These are phyloP conservation scores for Hericium alpestre DNA, from an alignment of 768 basidiomycete genomes.

Conservation along the genomic window DNA sequence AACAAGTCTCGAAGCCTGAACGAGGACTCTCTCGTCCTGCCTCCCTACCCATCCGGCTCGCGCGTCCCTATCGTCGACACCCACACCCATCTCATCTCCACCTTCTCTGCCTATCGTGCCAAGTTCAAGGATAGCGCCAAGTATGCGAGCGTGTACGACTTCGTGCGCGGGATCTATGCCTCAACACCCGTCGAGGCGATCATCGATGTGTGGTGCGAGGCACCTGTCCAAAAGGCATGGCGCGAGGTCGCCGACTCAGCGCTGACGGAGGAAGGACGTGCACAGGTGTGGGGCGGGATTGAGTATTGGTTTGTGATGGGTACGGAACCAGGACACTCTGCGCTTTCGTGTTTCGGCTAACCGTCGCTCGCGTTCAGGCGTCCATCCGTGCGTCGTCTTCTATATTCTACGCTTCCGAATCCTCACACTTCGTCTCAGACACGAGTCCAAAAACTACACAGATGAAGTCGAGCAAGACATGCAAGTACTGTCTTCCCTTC, in stretches of 20 bases:
- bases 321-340: slow-evolving; percentile 13
- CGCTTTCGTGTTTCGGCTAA: neutral
- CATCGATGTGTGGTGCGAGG: slow-evolving; percentile 87
- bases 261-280: slow-evolving; percentile 35
- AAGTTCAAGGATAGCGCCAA: slow-evolving; percentile 48
- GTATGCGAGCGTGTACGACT: slow-evolving; percentile 51
- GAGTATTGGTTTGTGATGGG: slow-evolving; percentile 83
- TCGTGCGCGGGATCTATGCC: slow-evolving; percentile 51
- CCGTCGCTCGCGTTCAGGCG: slow-evolving; percentile 30
- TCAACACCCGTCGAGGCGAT: slow-evolving; percentile 51
- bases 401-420: neutral
- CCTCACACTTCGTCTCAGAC: slow-evolving; percentile 28
- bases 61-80: slow-evolving; percentile 60
- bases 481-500: slow-evolving; percentile 26
- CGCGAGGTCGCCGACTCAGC: slow-evolving; percentile 67
- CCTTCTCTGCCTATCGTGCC: slow-evolving; percentile 48
- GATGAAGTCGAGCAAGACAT: slow-evolving; percentile 61
- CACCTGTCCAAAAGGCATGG: slow-evolving; percentile 55
- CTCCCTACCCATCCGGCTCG: slow-evolving; percentile 3
- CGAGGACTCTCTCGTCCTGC: slow-evolving; percentile 9
- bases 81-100: slow-evolving; percentile 75
- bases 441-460: slow-evolving; percentile 61
- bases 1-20: slow-evolving; percentile 3
- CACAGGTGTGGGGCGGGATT: slow-evolving; percentile 50
- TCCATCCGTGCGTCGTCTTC: slow-evolving; percentile 52